Evolutionary conservation across 495 filamentous ascomycete genomes (phyloP), one percentile per base, ranked within the genome.

Genomic region (Penicillium steckii): DNA sequence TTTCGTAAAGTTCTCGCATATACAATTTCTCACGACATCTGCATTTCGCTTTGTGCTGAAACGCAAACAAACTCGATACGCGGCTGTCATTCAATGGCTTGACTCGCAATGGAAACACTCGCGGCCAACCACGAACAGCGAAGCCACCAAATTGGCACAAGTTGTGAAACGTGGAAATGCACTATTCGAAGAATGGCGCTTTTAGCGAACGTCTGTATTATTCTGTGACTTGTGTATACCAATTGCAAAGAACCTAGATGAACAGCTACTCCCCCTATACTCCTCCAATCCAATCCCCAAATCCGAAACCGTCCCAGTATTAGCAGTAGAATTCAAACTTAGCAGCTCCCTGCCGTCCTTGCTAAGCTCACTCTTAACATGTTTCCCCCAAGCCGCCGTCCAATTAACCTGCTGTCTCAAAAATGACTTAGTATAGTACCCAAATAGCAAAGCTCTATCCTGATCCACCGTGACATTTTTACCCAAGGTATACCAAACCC

Each of bases 11-110:
- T 82, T 77, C 55, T 55, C 59, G 35, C 87, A 95, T 53, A 71
- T 95, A 9, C 71, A 82, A 49, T 92, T 88, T 76, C 67, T 95
- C 26, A 82, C 82, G 0, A 74, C 80, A 21, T 75, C 79, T 4
- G 89, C 89, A 3, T 91, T 90, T 56, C 67, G 70, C 46, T 76
- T 77, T 48, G 82, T 90, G 5, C 55, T 95, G 38, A 61, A 57
- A 2, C 82, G 77, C 50, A 90, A 87, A 60, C 90, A 94, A 69
- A 84, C 82, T 24, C 80, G 72, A 8, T 93, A 88, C 61, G 54
- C 56, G 4, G 64, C 69, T 10, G 75, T 86, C 5, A 57, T 94
- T 32, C 49, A 54, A 9, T 94, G 90, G 87, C 61, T 93, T 40
- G 75, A 81, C 18, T 59, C 50, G 27, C 70, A 77, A 45, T 65